Evolutionary conservation across 768 basidiomycete species (phyloP).

Genomic region (Boletus coccyginus): DNA sequence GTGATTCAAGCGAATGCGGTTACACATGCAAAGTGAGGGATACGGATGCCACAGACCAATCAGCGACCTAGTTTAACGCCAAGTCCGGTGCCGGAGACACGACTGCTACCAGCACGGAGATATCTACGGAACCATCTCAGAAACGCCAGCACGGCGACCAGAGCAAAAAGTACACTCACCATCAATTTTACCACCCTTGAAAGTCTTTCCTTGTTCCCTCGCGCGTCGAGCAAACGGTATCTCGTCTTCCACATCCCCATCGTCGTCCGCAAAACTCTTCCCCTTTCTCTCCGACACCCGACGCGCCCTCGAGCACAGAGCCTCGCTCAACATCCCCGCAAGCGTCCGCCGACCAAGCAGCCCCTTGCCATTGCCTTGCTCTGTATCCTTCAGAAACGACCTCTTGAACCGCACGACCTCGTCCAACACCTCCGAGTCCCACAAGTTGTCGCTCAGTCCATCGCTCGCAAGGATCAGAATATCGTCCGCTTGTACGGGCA

Average conservation of each 20-base stretch:
- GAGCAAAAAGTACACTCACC: conserved; percentile 43
- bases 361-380: conserved; percentile 15
- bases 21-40: conserved; percentile 21
- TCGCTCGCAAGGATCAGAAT: conserved; percentile 81
- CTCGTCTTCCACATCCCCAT: conserved; percentile 41
- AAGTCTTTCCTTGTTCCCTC: conserved; percentile 65
- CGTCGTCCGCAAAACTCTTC: conserved; percentile 21
- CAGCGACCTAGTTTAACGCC: conserved; percentile 12
- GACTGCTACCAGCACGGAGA: conserved; percentile 64
- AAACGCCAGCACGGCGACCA: background rate
- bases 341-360: conserved; percentile 51
- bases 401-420: conserved; percentile 64
- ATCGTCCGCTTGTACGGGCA: conserved; percentile 69
- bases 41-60: conserved; percentile 11
- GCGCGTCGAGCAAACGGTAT: conserved; percentile 87
- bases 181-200: conserved; percentile 82
- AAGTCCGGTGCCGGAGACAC: conserved; percentile 46
- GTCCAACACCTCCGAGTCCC: conserved; percentile 85
- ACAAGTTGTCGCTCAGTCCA: conserved; percentile 82
- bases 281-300: conserved; percentile 56
- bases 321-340: conserved; percentile 73
- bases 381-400: conserved; percentile 30
- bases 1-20: conserved; percentile 13
- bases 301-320: conserved; percentile 75
- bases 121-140: conserved; percentile 40